Base-by-base conservation (phyloP, 2,329 filamentous ascomycete genomes). In the Venturiaceae sp. region DNA sequence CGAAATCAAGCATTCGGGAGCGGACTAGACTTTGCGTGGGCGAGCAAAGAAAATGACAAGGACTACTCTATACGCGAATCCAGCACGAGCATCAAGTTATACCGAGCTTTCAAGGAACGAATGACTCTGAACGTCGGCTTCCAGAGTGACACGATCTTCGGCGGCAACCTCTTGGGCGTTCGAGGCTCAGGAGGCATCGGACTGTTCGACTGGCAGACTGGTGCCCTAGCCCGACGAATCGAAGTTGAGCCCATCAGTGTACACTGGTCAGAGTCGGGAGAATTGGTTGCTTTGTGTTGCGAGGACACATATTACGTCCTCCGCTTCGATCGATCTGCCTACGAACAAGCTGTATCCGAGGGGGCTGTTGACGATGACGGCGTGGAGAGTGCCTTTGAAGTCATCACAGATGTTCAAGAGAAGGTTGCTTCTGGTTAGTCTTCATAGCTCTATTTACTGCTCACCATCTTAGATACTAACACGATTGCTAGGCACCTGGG, bases 11-110 rank as follows among this genome's bases (percentile, higher is more conserved):
- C 91, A 3, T 99, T 99, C 68, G 94, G 94, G 23, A 92, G 90
- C 41, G 94, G 92, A 6, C 77, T 97, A 56, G 94, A 99, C 74
- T 99, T 99, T 71, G 92, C 89, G 11, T 99, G 94, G 94, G 92
- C 88, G 0, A 90, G 89, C 47, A 96, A 96, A 74, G 92, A 96
- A 60, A 96, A 96, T 75, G 95, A 90, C 76, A 97, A 96, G 72
- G 94, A 99, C 72, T 97, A 95, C 69, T 94, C 94, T 39, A 97
- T 99, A 66, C 87, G 94, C 36, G 94, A 99, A 74, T 96, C 92
- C 4, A 77, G 88, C 30, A 96, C 92, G 53, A 95, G 88, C 67
- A 91, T 99, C 67, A 96, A 96, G 79, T 85, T 97, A 36, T 97
- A 94, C 81, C 92, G 94, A 75, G 97, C 97, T 75, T 97, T 99